Percentiles rank a stretch among this genome's conserved stretches.
Conservation (phyloP, 208 protist species). For the Leishmania arabica region DNA sequence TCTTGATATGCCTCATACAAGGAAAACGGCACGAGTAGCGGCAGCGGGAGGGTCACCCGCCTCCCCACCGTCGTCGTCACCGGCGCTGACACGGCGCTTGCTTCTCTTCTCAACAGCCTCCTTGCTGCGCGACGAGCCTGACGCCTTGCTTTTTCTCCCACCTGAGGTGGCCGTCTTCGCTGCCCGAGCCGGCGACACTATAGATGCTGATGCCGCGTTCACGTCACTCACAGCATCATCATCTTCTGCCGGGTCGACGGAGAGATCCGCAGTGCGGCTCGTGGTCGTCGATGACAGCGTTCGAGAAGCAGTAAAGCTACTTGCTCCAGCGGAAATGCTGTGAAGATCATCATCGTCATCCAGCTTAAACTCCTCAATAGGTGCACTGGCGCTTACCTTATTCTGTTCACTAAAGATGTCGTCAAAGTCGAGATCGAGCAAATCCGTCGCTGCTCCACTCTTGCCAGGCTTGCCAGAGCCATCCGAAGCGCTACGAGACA, state of each 20-base stretch:
- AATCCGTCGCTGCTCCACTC: constrained; percentile 9
- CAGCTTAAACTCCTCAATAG: constrained; percentile 38
- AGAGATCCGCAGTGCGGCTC: background rate
- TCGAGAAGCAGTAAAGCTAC: background rate
- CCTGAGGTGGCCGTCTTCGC: constrained; percentile 1
- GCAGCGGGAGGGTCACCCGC: background rate
- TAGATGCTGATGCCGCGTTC: background rate
- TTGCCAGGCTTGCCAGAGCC: background rate
- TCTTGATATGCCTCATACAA: constrained; percentile 1
- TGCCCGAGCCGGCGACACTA: background rate
- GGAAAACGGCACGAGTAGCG: background rate
- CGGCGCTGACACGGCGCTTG: background rate
- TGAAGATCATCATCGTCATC: constrained; percentile 13
- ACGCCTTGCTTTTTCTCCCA: background rate
- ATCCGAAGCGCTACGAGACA: background rate
- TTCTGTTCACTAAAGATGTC: constrained; percentile 59
- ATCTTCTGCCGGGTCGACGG: background rate
- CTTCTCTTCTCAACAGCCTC: background rate
- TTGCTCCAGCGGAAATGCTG: background rate
- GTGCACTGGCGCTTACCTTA: background rate
- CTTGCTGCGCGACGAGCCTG: background rate
- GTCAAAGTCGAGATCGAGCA: constrained; percentile 80
- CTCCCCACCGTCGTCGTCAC: background rate
- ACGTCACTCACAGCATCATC: background rate
- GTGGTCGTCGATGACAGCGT: background rate